A percentile compares a stretch with the other conserved stretches of the same genome.
phyloP scores from a whole-genome alignment of 176 grass and related monocot species.

The Secale cereale region DNA sequence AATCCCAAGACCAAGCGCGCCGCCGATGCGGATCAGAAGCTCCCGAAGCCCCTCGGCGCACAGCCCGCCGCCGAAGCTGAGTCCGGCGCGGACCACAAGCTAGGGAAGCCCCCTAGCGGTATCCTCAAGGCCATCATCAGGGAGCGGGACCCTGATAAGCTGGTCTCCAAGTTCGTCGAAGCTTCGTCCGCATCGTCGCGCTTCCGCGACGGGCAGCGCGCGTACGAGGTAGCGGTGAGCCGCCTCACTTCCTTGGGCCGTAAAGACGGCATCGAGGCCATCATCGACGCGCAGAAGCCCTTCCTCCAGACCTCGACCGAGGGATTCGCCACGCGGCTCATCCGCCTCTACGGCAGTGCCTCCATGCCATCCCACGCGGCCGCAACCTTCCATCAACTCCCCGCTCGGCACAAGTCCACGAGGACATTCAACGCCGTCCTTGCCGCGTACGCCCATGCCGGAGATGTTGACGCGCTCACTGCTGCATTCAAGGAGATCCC shows the following conservation, averaged over 20 bases:
- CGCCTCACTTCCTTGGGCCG: conserved; percentile 42
- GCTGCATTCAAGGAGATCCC: conserved; percentile 43
- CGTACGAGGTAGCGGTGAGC: conserved; percentile 41
- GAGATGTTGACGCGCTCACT: conserved; percentile 20
- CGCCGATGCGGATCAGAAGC: background rate
- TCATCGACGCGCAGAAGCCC: conserved; percentile 60
- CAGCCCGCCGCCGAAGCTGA: background rate
- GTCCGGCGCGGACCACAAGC: background rate
- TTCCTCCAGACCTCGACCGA: conserved; percentile 34
- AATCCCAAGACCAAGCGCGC: background rate
- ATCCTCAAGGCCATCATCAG: conserved; percentile 16
- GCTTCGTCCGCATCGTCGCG: conserved; percentile 15
- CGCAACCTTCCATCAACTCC: conserved; percentile 36
- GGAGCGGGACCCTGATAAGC: conserved; percentile 55
- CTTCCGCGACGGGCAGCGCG: conserved; percentile 47
- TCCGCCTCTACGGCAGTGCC: conserved; percentile 57
- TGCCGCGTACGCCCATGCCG: background rate
- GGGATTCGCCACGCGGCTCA: conserved; percentile 48
- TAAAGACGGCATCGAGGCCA: conserved; percentile 34
- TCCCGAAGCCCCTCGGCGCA: background rate
- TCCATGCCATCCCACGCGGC: conserved; percentile 48
- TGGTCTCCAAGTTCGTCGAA: conserved; percentile 43
- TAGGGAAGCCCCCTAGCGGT: background rate
- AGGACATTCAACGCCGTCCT: conserved; percentile 49
- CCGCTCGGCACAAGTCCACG: conserved; percentile 12